Evolutionary conservation across 2,329 filamentous ascomycete genomes (phyloP), one percentile per base, ranked within the genome.

Genomic region (Cercospora berteroae): DNA sequence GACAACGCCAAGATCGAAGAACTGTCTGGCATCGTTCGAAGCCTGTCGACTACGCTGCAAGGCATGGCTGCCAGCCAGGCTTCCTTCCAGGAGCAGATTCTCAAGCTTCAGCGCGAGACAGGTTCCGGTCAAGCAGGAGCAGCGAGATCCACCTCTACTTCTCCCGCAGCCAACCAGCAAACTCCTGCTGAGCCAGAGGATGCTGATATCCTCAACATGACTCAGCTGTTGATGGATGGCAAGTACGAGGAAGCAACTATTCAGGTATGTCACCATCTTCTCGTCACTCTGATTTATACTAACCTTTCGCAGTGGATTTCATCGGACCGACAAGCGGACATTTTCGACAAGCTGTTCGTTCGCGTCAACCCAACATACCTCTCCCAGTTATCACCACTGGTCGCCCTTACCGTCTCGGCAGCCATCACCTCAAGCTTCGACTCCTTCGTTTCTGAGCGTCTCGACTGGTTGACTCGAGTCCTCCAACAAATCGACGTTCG

Each of bases 1-100:
- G 86, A 89, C 71, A 80, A 81, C 63, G 81, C 83, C 71, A 93
- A 93, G 84, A 90, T 94, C 66, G 87, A 91, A 63, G 87, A 91
- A 74, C 83, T 94, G n/a, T 84, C 89, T 7, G 84, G 85, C 13
- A 84, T 91, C 31, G 88, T 92, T 4, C 85, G 85, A 33, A 85
- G 87, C 25, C 83, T 94, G 66, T 86, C 88, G 2, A 87, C 89
- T 69, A 91, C 89, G 55, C 84, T 94, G 25, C 86, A 88, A 44
- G 86, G 86, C 12, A 89, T 94, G 88, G 88, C 88, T 5, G 80
- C 86, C 5, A 85, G 86, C 1, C 91, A 94, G 79, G 80, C 86
- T 4, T 85, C 90, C 64, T 88, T 93, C 71, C 90, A 93, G 77
- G 85, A 85, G 36, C 80, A 83, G 72, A 76, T 84, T 9, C 69